These are phyloP conservation scores for Cadophora luteo-olivacea DNA, from an alignment of 2,329 filamentous ascomycete genomes.

Conservation along the genomic window DNA sequence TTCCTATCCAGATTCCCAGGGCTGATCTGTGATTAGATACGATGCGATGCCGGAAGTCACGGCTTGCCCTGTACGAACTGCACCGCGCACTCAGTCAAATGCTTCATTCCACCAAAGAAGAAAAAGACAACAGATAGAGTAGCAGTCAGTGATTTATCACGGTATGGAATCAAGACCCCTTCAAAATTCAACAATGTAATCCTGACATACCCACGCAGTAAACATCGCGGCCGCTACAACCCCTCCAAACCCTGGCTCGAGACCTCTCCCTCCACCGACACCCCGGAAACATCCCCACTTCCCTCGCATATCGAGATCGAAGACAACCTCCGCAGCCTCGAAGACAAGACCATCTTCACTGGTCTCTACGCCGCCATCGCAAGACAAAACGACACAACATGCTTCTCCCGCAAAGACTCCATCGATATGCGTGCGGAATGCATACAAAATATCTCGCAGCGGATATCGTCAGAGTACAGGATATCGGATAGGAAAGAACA, in stretches of 20 bases:
- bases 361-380: slow-evolving; percentile 6
- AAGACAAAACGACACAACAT: not conserved
- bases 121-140: not conserved
- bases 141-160: not conserved
- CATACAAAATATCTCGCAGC: slow-evolving; percentile 8
- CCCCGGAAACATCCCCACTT: not conserved
- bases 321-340: slow-evolving; percentile 5
- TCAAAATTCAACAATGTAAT: no score
- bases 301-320: not conserved
- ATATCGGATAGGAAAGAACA: not conserved
- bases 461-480: slow-evolving; percentile 4
- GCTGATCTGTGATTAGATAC: not conserved
- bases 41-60: slow-evolving; percentile 9
- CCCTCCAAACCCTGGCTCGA: not conserved
- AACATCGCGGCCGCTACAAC: slow-evolving; percentile 2
- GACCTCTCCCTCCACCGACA: not conserved
- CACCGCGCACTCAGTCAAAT: not conserved
- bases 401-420: slow-evolving; percentile 1
- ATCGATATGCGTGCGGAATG: slow-evolving; percentile 6
- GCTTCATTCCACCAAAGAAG: slow-evolving; percentile 8
- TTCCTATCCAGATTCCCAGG: no score
- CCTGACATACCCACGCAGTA: no score
- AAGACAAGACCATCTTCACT: slow-evolving; percentile 5
- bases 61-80: slow-evolving; percentile 2
- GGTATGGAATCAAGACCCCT: not conserved